Conservation (phyloP, 371 early-diverging fungal species). For the Mucor saturninus region DNA sequence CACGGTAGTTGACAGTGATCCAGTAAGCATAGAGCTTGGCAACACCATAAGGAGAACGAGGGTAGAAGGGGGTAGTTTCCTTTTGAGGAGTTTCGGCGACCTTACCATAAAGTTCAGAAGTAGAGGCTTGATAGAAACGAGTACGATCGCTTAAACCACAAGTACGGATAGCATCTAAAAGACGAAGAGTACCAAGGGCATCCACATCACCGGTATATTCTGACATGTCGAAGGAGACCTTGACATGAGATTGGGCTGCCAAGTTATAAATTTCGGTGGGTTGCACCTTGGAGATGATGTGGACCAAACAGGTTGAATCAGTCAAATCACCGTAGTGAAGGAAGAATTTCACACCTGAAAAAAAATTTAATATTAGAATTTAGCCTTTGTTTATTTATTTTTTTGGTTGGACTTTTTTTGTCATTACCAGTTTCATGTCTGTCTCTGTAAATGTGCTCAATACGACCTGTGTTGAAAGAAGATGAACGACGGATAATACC, state of each 20-base stretch:
- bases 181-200: slow-evolving; percentile 81
- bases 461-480: slow-evolving; percentile 84
- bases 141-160: slow-evolving; percentile 74
- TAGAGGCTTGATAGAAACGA: slow-evolving; percentile 86
- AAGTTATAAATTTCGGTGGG: slow-evolving; percentile 85
- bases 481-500: slow-evolving; percentile 87
- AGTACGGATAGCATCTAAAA: slow-evolving; percentile 83
- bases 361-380: slow-evolving; percentile 1
- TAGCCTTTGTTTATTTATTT: not conserved
- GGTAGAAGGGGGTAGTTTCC: slow-evolving; percentile 89
- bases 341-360: slow-evolving; percentile 71
- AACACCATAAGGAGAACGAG: slow-evolving; percentile 86
- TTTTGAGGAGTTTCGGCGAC: slow-evolving; percentile 82
- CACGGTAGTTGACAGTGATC: slow-evolving; percentile 85
- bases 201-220: slow-evolving; percentile 91
- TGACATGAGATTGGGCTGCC: slow-evolving; percentile 83
- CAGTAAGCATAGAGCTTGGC: slow-evolving; percentile 87
- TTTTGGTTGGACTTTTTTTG: not conserved
- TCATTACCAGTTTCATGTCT: slow-evolving; percentile 65
- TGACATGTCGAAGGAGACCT: slow-evolving; percentile 90
- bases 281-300: slow-evolving; percentile 77
- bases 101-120: slow-evolving; percentile 84
- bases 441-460: slow-evolving; percentile 81
- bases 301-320: slow-evolving; percentile 81
- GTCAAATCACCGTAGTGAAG: slow-evolving; percentile 89